Conservation (phyloP, 495 filamentous ascomycete genomes). For the Articulospora tetracladia region DNA sequence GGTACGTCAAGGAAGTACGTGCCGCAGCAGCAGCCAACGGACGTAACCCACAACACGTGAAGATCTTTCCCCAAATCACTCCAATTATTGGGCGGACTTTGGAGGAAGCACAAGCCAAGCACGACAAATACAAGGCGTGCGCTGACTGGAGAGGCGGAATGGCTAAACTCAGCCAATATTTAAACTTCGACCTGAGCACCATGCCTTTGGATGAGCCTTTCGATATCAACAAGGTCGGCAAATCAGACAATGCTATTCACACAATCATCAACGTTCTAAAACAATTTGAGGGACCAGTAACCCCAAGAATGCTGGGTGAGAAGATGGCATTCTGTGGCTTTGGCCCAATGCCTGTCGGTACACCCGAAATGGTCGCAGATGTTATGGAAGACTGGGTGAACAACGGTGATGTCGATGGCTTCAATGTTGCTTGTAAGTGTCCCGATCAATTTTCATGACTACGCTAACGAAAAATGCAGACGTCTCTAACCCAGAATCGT, state of each 20-base stretch:
- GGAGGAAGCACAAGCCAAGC: conserved; percentile 52
- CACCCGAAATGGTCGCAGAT: conserved; percentile 26
- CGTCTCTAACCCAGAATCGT: conserved; percentile 40
- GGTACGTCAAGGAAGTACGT: conserved; percentile 53
- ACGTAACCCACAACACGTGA: conserved; percentile 51
- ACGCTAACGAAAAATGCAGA: conserved; percentile 5
- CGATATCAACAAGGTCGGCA: neutral
- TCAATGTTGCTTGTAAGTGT: conserved; percentile 26
- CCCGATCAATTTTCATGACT: neutral
- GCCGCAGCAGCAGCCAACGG: conserved; percentile 45
- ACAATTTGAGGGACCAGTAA: conserved; percentile 1
- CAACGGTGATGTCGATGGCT: conserved; percentile 29
- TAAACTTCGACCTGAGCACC: conserved; percentile 57
- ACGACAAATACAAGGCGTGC: conserved; percentile 46
- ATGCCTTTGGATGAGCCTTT: conserved; percentile 47
- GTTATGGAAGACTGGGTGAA: conserved; percentile 26
- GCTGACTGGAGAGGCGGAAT: conserved; percentile 52
- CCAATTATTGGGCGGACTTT: conserved; percentile 54
- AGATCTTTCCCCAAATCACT: conserved; percentile 57
- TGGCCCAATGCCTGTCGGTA: conserved; percentile 24
- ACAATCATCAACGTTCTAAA: conserved; percentile 9
- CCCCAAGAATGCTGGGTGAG: conserved; percentile 15
- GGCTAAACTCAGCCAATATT: conserved; percentile 58
- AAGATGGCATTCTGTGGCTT: conserved; percentile 26
- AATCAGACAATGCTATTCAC: conserved; percentile 5